These are phyloP conservation scores for Carpinus viminea DNA, from an alignment of 306 rosid genomes.

Conservation along the genomic window DNA sequence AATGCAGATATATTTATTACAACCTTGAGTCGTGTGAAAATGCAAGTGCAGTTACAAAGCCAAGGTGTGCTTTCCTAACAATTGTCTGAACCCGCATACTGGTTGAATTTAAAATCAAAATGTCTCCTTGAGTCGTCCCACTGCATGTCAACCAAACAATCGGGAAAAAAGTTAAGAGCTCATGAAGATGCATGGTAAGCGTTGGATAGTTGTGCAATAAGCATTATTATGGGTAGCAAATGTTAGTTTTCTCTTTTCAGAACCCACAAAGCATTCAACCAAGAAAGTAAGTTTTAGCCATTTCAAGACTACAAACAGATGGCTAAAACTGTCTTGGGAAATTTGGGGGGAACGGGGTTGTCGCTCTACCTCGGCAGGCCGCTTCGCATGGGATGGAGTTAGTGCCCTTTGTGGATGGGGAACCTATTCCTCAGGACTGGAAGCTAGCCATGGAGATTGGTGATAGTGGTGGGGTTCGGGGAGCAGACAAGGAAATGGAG, in stretches of 20 bases:
- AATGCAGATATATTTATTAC: constrained; percentile 12
- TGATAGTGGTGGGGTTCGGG: too few relatives aligned
- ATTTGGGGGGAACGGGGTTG: too few relatives aligned
- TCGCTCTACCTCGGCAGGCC: too few relatives aligned
- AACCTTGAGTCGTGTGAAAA: constrained; percentile 91
- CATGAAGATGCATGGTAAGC: background rate
- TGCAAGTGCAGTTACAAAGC: constrained; percentile 81
- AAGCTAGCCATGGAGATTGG: too few relatives aligned
- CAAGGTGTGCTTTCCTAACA: constrained; percentile 76
- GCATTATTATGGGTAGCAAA: background rate
- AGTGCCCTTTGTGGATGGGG: too few relatives aligned
- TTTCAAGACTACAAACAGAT: background rate
- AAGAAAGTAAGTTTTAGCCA: background rate
- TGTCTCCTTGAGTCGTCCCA: constrained; percentile 83
- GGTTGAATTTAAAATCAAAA: constrained; percentile 62
- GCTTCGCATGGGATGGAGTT: too few relatives aligned
- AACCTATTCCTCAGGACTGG: too few relatives aligned
- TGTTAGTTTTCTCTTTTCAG: background rate
- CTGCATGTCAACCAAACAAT: constrained; percentile 52
- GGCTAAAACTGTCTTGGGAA: too few relatives aligned
- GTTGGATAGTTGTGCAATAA: background rate
- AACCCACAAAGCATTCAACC: background rate
- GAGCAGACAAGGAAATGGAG: too few relatives aligned
- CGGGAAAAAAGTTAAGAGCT: background rate
- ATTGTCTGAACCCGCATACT: constrained; percentile 57